phyloP scores from a whole-genome alignment of 2,329 filamentous ascomycete genomes.

The Ilyonectria mors-panacis region DNA sequence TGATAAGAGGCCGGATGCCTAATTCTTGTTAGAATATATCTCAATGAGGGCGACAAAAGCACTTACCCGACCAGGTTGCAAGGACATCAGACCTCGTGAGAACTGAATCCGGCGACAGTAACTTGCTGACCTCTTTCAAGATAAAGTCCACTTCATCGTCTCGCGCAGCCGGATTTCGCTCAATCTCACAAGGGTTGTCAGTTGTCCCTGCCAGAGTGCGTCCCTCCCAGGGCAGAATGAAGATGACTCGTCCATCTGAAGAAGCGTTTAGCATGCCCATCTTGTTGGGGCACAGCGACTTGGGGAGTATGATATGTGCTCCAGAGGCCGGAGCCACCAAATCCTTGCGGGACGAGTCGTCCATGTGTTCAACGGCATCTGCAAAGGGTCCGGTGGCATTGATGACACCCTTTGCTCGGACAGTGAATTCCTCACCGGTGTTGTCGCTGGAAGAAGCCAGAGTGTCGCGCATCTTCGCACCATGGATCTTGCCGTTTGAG shows the following conservation, averaged over 20 bases:
- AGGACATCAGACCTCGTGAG: conserved; percentile 83
- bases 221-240: conserved; percentile 90
- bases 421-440: conserved; percentile 73
- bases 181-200: conserved; percentile 79
- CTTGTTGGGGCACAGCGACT: conserved; percentile 82
- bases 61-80: conserved; percentile 82
- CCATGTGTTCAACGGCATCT: conserved; percentile 85
- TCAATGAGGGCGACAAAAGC: background rate
- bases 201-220: conserved; percentile 90
- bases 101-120: conserved; percentile 81
- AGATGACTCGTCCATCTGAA: conserved; percentile 89
- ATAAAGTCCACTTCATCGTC: conserved; percentile 89
- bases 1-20: conserved; percentile 82
- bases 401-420: conserved; percentile 84
- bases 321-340: conserved; percentile 87
- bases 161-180: conserved; percentile 78
- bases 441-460: conserved; percentile 74
- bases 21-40: conserved; percentile 32
- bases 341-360: conserved; percentile 77
- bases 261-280: conserved; percentile 90
- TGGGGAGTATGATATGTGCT: conserved; percentile 86
- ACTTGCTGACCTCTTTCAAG: conserved; percentile 81
- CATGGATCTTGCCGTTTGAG: conserved; percentile 76
- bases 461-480: conserved; percentile 70
- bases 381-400: conserved; percentile 89